Conservation (phyloP, 345 rosid genomes). For the Gossypium arboreum region DNA sequence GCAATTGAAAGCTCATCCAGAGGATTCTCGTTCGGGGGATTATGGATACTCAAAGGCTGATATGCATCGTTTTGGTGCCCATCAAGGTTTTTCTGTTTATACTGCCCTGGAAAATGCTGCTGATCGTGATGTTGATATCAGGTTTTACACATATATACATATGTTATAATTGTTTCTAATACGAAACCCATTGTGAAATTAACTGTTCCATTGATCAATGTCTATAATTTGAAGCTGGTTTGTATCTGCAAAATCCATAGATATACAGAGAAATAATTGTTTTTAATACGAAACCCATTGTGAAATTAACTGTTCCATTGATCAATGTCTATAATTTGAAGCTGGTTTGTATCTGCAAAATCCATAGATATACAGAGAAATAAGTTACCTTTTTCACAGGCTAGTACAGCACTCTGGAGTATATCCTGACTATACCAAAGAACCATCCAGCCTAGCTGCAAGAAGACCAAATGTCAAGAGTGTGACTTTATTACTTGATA, state of each 20-base stretch:
- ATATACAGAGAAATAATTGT: not conserved
- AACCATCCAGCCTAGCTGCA: conserved; percentile 59
- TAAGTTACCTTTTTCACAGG: conserved; percentile 28
- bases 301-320: not conserved
- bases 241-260: not conserved
- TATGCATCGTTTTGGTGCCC: conserved; percentile 51
- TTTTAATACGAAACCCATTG: not conserved
- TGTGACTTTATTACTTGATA: conserved; percentile 50
- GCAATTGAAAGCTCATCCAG: conserved; percentile 62
- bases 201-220: not conserved
- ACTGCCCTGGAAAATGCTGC: conserved; percentile 59
- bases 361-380: not conserved
- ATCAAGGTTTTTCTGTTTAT: conserved; percentile 55
- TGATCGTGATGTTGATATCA: conserved; percentile 56
- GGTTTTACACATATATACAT: conserved; percentile 30
- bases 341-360: not conserved
- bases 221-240: not conserved
- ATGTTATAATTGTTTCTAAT: not conserved
- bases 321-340: not conserved
- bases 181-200: not conserved
- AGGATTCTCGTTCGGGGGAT: conserved; percentile 72
- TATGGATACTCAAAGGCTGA: conserved; percentile 61
- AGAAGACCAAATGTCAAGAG: conserved; percentile 70
- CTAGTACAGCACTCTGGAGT: conserved; percentile 74
- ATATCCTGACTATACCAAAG: conserved; percentile 63